These are phyloP conservation scores for Penicillium thymicola DNA, from an alignment of 2,329 filamentous ascomycete genomes.

Conservation along the genomic window DNA sequence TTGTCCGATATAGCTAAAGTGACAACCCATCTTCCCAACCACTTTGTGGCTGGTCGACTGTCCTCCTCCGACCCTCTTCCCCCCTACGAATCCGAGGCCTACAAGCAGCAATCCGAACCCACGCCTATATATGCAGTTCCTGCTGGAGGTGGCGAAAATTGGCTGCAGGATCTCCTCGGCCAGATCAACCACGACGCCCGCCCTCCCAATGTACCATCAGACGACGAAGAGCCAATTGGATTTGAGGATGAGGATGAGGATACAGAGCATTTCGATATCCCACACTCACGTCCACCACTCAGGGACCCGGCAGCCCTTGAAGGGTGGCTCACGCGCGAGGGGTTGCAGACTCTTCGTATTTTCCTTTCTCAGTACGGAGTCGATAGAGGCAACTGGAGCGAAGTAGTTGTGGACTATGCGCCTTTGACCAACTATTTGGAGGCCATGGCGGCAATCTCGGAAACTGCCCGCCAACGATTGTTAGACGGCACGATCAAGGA, in stretches of 20 bases:
- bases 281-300: constrained; percentile 21
- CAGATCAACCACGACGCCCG: constrained; percentile 27
- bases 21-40: constrained; percentile 65
- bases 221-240: constrained; percentile 13
- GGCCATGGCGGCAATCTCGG: constrained; percentile 29
- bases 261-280: constrained; percentile 6
- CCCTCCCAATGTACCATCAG: constrained; percentile 13
- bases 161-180: constrained; percentile 36
- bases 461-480: constrained; percentile 25
- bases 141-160: constrained; percentile 33
- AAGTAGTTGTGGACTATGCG: constrained; percentile 31
- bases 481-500: constrained; percentile 33
- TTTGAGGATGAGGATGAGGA: constrained; percentile 14
- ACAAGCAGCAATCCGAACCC: constrained; percentile 35
- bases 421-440: constrained; percentile 38
- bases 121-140: constrained; percentile 32
- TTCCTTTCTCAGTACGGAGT: constrained; percentile 41
- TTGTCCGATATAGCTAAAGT: constrained; percentile 71
- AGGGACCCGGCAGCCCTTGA: constrained; percentile 31
- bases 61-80: constrained; percentile 82
- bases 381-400: constrained; percentile 43
- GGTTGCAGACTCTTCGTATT: constrained; percentile 33
- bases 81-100: constrained; percentile 53
- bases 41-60: constrained; percentile 61
- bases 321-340: constrained; percentile 34